Evolutionary conservation across 495 filamentous ascomycete species (phyloP), one percentile per base, ranked within the genome.

Genomic region (Lasiosphaeriaceae sp.): DNA sequence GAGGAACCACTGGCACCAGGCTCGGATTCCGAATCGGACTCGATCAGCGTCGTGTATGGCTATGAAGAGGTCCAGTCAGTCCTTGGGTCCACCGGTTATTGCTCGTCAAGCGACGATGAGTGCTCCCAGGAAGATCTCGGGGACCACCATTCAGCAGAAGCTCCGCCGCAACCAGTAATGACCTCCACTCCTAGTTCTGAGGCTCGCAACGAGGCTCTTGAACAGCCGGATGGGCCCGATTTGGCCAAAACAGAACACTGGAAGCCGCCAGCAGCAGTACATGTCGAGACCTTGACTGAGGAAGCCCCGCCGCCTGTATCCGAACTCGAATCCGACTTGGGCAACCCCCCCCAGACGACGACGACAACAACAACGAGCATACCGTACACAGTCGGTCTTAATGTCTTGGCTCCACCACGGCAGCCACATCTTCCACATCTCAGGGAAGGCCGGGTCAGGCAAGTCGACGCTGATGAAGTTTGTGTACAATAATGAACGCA

Each of bases 401-500:
- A 22, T 49, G 23, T 49, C 46, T 8, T 49, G 46, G 46, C 23
- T 49, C 20, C 46, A 24, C 19, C 1, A n/a, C 46, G 46, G 46
- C 1, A 26, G 46, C 19, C 20, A 26, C 47, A 31, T 62, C 12
- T 62, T 62, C 34, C 54, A 62, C 37, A 52, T 62, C 22, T 58
- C 55, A 3, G 55, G 54, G 4, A 62, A 62, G 45, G 43, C 55
- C 2, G 59, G 55, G 0, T 54, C 55, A 3, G 60, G 60, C 22
- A 62, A 62, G 34, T 62, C 55, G 24, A 62, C 60, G 2, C 14
- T 62, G 37, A 55, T 62, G 55, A 62, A 62, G 55, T 55, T 52
- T 17, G 5, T 56, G 6, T 37, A 9, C 17, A 16, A 44, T 0
- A 11, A 62, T 16, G 8, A 31, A 16, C 46, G 46, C n/a, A 62